Evolutionary conservation across 768 basidiomycete species (phyloP), one percentile per base, ranked within the genome.

Genomic region (Candolleomyces eurysporus): DNA sequence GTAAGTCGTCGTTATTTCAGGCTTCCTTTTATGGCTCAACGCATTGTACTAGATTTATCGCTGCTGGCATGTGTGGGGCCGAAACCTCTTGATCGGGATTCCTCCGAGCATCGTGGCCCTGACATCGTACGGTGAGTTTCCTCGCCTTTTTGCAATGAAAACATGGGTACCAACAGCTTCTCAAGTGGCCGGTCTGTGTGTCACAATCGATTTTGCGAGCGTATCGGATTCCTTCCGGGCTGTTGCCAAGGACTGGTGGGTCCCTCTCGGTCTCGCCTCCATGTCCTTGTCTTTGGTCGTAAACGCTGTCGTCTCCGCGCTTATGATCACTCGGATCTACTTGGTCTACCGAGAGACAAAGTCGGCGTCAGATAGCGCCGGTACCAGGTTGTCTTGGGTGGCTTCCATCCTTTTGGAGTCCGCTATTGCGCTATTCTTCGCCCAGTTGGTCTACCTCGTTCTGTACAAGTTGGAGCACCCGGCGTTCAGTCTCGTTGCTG

Each of bases 391-490:
- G 16, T 55, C 53, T n/a, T 42, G 31, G 32, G 53, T 31, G 9
- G 31, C 39, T 36, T 36, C 53, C 7, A 36, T 55, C 11, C 16
- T 55, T 6, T n/a, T 55, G 26, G 53, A 55, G 32, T 55, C 53
- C n/a, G 53, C 53, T n/a, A 36, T 55, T 21, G 53, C 53, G 2
- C 53, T 55, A 14, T 55, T 55, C 53, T 14, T 55, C n/a, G 53
- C 53, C 6, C 53, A 55, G 21, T 42, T 55, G 53, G 36, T 55
- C 16, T 55, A 39, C 53, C 53, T 55, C 32, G 53, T 55, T 11
- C 36, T 55, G 7, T 55, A 40, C 53, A 40, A 7, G 39, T 13
- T 55, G 8, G 32, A 40, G 17, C 31, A 42, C 53, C 32, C 36
- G 2, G 53, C 32, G 32, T 55, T 55, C 31, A 19, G 26, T 21